A percentile compares a stretch with the other conserved stretches of the same genome.
Conservation (phyloP, 768 basidiomycete species). For the Pisolithus albus region DNA sequence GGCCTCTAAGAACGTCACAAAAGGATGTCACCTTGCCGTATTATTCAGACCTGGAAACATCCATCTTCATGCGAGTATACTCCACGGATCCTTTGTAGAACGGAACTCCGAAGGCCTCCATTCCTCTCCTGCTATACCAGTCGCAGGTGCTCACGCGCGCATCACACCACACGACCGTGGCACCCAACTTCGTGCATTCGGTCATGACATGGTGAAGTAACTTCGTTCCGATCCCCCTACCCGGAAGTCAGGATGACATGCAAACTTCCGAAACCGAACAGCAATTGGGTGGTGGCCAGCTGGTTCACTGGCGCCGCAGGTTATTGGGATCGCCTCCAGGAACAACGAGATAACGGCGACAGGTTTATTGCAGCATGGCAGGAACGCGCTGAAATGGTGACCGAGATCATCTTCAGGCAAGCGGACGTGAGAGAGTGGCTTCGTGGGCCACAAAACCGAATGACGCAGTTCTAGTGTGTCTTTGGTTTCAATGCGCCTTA, state of each 20-base stretch:
- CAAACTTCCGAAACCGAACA: conserved; percentile 57
- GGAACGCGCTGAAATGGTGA: conserved; percentile 52
- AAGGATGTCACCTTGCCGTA: neutral
- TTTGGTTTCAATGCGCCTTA: no score
- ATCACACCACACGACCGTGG: conserved; percentile 49
- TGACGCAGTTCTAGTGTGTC: no score
- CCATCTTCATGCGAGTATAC: conserved; percentile 49
- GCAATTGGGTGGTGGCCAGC: conserved; percentile 2
- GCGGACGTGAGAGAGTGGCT: conserved; percentile 30
- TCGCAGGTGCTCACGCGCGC: conserved; percentile 37
- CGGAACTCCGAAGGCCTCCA: conserved; percentile 40
- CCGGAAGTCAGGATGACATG: conserved; percentile 45
- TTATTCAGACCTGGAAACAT: conserved; percentile 5
- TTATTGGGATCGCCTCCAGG: conserved; percentile 30
- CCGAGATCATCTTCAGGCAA: conserved; percentile 49
- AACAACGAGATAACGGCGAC: conserved; percentile 48
- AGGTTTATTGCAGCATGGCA: conserved; percentile 22
- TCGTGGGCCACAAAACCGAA: conserved; percentile 26
- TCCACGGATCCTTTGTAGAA: conserved; percentile 48
- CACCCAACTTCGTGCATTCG: conserved; percentile 36
- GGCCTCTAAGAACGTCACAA: neutral
- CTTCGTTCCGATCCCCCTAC: conserved; percentile 46
- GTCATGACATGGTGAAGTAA: conserved; percentile 34
- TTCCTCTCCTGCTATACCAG: conserved; percentile 48
- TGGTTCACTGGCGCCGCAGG: conserved; percentile 1